Conservation (phyloP, 805 yeast species). For the Saccharomyces eubayanus region DNA sequence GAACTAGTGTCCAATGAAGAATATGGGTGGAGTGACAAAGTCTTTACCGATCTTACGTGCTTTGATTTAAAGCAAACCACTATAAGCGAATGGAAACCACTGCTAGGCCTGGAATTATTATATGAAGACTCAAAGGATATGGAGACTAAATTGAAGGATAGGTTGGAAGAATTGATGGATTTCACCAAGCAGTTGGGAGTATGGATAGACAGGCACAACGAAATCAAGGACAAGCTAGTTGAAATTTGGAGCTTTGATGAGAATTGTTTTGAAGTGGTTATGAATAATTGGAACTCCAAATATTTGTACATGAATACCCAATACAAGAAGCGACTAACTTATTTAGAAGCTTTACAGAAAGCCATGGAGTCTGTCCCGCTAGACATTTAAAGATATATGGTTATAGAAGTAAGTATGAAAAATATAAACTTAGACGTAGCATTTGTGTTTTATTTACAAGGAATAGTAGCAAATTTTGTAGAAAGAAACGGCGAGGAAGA, state of each 20-base stretch:
- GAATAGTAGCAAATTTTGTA: background rate
- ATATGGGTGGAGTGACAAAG: slow-evolving; percentile 59
- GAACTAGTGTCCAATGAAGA: slow-evolving; percentile 66
- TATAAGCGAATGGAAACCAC: slow-evolving; percentile 18
- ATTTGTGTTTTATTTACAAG: background rate
- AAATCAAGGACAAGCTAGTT: slow-evolving; percentile 32
- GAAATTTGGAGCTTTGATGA: slow-evolving; percentile 28
- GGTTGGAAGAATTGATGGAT: slow-evolving; percentile 23
- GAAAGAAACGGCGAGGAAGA: background rate
- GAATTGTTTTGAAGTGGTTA: slow-evolving; percentile 23
- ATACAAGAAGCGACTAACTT: slow-evolving; percentile 29
- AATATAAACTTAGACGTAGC: background rate
- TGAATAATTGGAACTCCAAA: slow-evolving; percentile 37
- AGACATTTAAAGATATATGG: background rate
- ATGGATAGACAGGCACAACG: slow-evolving; percentile 38
- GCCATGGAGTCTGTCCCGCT: slow-evolving; percentile 9
- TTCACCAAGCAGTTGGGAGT: slow-evolving; percentile 36
- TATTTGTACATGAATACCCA: slow-evolving; percentile 33
- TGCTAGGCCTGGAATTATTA: slow-evolving; percentile 16
- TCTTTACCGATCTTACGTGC: slow-evolving; percentile 6
- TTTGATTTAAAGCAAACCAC: background rate
- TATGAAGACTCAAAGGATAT: slow-evolving; percentile 7
- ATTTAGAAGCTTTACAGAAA: slow-evolving; percentile 28
- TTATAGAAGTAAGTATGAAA: background rate
- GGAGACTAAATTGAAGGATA: slow-evolving; percentile 4